phyloP scores from a whole-genome alignment of 441 rosid species.

The Arabidopsis lyrata region DNA sequence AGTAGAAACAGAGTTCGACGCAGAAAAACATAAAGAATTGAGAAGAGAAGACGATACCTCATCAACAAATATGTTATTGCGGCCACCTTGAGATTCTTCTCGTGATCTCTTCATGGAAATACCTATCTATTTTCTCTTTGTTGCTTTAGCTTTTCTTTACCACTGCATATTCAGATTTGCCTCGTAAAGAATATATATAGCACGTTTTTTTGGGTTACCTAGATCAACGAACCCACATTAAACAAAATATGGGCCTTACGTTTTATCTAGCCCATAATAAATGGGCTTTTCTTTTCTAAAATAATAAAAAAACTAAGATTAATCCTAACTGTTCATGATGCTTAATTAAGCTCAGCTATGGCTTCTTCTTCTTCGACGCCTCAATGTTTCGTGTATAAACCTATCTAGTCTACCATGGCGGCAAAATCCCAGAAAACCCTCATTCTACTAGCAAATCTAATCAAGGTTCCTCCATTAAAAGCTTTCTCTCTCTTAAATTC shows the following conservation, averaged over 20 bases:
- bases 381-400: neutral
- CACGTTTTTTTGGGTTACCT: neutral
- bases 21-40: neutral
- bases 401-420: too few species aligned
- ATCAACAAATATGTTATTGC: neutral
- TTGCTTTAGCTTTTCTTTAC: neutral
- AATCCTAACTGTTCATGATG: too few species aligned
- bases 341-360: constrained; percentile 5
- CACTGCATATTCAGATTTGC: constrained; percentile 9
- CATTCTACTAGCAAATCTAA: constrained; percentile 50
- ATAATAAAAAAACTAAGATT: too few species aligned
- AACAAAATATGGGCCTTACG: too few species aligned
- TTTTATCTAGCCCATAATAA: too few species aligned
- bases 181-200: constrained; percentile 19
- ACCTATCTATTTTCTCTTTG: neutral
- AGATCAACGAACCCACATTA: too few species aligned
- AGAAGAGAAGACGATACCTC: constrained; percentile 11
- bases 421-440: constrained; percentile 46
- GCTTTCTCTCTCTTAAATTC: constrained; percentile 56
- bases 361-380: constrained; percentile 1
- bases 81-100: neutral
- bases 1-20: neutral
- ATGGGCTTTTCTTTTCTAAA: too few species aligned
- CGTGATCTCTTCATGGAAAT: constrained; percentile 3
- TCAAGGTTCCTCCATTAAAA: constrained; percentile 59